These are phyloP conservation scores for Trypanosomatidae sp. DNA, from an alignment of 208 protist genomes.

Conservation along the genomic window DNA sequence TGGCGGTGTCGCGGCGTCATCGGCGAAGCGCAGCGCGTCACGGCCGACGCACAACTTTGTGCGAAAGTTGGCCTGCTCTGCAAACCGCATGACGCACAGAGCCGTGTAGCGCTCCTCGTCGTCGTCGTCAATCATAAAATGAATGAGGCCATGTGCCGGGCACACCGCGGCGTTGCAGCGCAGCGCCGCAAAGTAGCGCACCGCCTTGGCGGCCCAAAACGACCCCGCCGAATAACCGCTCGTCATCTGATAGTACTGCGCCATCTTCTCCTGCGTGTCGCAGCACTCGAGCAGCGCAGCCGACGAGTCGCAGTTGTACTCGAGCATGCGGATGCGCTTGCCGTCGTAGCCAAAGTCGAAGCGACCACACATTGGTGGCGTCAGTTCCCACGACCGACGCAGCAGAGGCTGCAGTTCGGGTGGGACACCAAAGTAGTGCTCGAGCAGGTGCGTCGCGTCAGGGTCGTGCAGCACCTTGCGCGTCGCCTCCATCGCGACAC, in stretches of 20 bases:
- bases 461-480: conserved; percentile 26
- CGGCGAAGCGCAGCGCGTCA: conserved; percentile 22
- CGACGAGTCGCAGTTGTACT: conserved; percentile 78
- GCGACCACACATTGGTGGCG: conserved; percentile 34
- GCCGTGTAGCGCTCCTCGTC: conserved; percentile 77
- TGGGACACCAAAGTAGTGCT: conserved; percentile 64
- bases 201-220: conserved; percentile 36
- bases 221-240: conserved; percentile 50
- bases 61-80: conserved; percentile 38
- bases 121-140: conserved; percentile 81
- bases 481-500: conserved; percentile 56
- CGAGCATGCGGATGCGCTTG: conserved; percentile 46
- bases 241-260: conserved; percentile 36
- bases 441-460: conserved; percentile 30
- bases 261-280: conserved; percentile 74
- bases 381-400: conserved; percentile 36
- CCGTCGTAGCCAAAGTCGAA: conserved; percentile 79
- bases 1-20: conserved; percentile 1
- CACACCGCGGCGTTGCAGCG: conserved; percentile 22
- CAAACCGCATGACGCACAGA: conserved; percentile 49
- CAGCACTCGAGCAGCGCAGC: conserved; percentile 65
- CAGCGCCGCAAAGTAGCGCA: conserved; percentile 33
- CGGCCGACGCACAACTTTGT: conserved; percentile 56
- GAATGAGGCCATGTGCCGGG: conserved; percentile 34
- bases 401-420: conserved; percentile 44